These are phyloP conservation scores for Yamadazyma taylorii DNA, from an alignment of 1,139 yeast genomes.

Conservation along the genomic window DNA sequence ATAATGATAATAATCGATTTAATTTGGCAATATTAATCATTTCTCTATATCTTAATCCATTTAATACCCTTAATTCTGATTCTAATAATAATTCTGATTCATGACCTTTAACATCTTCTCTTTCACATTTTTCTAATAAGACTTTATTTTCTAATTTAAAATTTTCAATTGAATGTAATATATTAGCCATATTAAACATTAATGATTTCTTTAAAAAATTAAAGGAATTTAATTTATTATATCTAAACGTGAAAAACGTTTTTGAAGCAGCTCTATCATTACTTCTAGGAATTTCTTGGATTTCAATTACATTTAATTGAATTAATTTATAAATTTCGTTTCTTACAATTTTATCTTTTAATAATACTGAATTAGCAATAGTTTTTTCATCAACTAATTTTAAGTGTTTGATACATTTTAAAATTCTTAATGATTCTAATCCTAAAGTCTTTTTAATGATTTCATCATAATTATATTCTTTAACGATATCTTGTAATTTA, in stretches of 20 bases:
- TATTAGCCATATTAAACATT: constrained; percentile 54
- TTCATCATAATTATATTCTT: constrained; percentile 59
- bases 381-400: constrained; percentile 82
- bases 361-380: constrained; percentile 70
- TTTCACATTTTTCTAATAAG: constrained; percentile 72
- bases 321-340: constrained; percentile 57
- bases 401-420: constrained; percentile 66
- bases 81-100: constrained; percentile 74
- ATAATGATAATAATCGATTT: constrained; percentile 50
- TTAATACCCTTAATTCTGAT: constrained; percentile 72
- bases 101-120: constrained; percentile 87
- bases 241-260: constrained; percentile 80
- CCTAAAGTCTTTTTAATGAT: constrained; percentile 60
- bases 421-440: constrained; percentile 56
- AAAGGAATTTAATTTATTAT: constrained; percentile 61
- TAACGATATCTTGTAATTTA: constrained; percentile 44
- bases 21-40: constrained; percentile 53
- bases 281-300: constrained; percentile 92
- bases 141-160: constrained; percentile 65
- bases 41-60: constrained; percentile 59
- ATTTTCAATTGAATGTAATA: constrained; percentile 53
- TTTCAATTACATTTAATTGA: constrained; percentile 60
- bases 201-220: constrained; percentile 40
- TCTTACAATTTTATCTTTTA: constrained; percentile 77
- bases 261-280: constrained; percentile 91